These are phyloP conservation scores for Cryptococcus maquisensis DNA, from an alignment of 1,284 basidiomycete genomes.

Conservation along the genomic window DNA sequence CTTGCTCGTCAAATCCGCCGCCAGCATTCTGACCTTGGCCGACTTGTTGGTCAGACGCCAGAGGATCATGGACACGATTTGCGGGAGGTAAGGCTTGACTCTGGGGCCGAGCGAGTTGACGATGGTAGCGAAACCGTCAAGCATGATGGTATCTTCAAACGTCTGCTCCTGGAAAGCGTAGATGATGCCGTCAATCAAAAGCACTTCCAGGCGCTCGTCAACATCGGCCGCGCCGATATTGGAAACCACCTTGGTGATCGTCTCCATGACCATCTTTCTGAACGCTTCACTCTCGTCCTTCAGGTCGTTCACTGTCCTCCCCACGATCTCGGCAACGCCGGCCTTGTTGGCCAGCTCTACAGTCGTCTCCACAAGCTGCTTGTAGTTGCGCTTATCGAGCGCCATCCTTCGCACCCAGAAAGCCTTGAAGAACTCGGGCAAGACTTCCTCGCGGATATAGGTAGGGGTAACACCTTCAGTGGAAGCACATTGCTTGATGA, in stretches of 20 bases:
- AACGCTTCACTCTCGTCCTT: conserved; percentile 97
- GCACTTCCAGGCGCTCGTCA: conserved; percentile 89
- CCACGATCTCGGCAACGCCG: conserved; percentile 92
- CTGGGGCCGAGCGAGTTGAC: conserved; percentile 91
- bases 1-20: conserved; percentile 91
- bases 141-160: conserved; percentile 96
- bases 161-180: conserved; percentile 99
- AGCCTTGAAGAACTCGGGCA: conserved; percentile 99
- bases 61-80: conserved; percentile 98
- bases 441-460: conserved; percentile 94
- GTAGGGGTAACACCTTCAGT: conserved; percentile 92
- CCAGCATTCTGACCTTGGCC: conserved; percentile 97
- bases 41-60: conserved; percentile 99
- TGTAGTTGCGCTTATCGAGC: conserved; percentile 90
- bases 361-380: conserved; percentile 96
- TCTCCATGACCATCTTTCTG: conserved; percentile 99
- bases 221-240: conserved; percentile 93
- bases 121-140: conserved; percentile 96
- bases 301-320: conserved; percentile 89
- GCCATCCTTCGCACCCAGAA: conserved; percentile 99
- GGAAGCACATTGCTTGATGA: conserved; percentile 97
- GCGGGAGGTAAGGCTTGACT: conserved; percentile 98
- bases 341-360: conserved; percentile 96
- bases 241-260: conserved; percentile 92
- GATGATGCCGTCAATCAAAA: conserved; percentile 96